Evolutionary conservation across 805 yeast species (phyloP).

Genomic region (Nakazawaea ernobii): DNA sequence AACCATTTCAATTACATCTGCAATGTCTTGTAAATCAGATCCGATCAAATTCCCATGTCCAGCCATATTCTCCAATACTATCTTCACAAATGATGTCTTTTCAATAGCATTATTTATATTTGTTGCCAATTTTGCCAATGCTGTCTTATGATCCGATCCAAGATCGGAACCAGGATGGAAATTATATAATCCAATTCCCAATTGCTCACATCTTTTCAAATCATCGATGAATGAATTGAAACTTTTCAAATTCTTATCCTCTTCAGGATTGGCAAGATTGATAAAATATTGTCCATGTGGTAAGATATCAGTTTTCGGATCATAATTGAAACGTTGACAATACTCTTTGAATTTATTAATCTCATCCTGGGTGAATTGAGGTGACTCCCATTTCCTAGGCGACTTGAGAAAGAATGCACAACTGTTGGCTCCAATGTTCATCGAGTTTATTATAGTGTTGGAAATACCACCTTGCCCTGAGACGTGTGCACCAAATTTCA

Average conservation of each 20-base stretch:
- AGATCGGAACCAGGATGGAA: constrained; percentile 91
- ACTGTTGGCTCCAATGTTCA: constrained; percentile 60
- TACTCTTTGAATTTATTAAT: constrained; percentile 56
- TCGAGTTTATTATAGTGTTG: constrained; percentile 33
- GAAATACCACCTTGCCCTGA: constrained; percentile 68
- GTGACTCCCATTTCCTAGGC: constrained; percentile 88
- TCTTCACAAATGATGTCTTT: constrained; percentile 72
- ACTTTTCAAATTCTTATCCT: constrained; percentile 70
- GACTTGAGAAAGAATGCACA: constrained; percentile 89
- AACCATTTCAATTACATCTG: constrained; percentile 68
- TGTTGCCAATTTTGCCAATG: constrained; percentile 64
- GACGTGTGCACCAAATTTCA: constrained; percentile 87
- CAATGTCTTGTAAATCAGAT: constrained; percentile 68
- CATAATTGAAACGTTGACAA: constrained; percentile 59
- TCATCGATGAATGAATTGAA: constrained; percentile 80
- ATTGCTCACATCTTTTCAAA: constrained; percentile 75
- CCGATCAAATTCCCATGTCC: constrained; percentile 94
- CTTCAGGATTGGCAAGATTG: constrained; percentile 87
- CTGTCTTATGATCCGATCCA: constrained; percentile 57
- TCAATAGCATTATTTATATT: constrained; percentile 74
- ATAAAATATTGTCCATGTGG: constrained; percentile 96
- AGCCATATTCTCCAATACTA: constrained; percentile 96
- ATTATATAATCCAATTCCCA: constrained; percentile 82
- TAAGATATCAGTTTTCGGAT: constrained; percentile 71
- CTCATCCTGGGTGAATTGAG: constrained; percentile 64